These are phyloP conservation scores for Lasiodiplodia theobromae DNA, from an alignment of 2,329 filamentous ascomycete species.

Conservation along the genomic window DNA sequence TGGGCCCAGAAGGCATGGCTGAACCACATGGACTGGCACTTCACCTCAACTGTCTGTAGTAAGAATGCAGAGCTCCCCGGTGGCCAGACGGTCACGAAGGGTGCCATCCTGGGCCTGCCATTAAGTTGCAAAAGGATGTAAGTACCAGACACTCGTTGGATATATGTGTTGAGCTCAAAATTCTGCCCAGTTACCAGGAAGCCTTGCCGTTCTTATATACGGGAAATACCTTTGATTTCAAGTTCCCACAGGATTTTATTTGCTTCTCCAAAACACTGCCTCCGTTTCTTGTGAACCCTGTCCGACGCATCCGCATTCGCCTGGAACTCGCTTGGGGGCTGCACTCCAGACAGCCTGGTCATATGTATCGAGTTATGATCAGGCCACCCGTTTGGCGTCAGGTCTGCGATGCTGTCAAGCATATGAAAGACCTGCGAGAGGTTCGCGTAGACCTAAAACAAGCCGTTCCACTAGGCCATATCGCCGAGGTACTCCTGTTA, in stretches of 20 bases:
- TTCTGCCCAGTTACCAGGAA: constrained; percentile 27
- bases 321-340: neutral
- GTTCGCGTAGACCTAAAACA: neutral
- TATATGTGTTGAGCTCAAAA: neutral
- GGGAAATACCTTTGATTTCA: constrained; percentile 31
- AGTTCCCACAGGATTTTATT: constrained; percentile 19
- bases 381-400: neutral
- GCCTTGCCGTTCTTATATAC: constrained; percentile 24
- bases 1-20: constrained; percentile 10
- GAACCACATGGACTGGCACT: neutral
- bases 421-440: neutral
- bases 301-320: neutral
- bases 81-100: neutral
- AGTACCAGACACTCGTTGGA: neutral
- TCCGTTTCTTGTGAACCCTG: neutral
- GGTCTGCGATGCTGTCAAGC: neutral
- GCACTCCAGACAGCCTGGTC: neutral
- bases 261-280: neutral
- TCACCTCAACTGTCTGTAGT: constrained; percentile 2
- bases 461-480: neutral
- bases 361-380: neutral
- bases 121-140: constrained; percentile 5
- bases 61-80: neutral
- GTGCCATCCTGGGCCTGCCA: constrained; percentile 1
- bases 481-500: neutral